Conservation (phyloP, 2,329 filamentous ascomycete genomes). For the Orbilia brochopaga region DNA sequence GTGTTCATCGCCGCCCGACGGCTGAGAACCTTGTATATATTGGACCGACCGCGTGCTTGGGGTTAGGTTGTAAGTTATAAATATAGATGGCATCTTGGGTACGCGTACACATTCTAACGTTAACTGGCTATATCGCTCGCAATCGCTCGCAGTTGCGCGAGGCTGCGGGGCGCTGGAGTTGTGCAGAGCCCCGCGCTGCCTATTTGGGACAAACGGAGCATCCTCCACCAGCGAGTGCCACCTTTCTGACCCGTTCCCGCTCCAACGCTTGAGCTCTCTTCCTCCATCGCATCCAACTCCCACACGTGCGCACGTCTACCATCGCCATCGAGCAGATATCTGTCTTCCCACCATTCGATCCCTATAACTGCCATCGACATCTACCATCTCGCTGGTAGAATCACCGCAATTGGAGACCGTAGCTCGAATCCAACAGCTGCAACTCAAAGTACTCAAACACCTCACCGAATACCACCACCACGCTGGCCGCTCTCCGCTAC, state of each 20-base stretch:
- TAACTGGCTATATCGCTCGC: no score
- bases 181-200: neutral
- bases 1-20: neutral
- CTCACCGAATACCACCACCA: neutral
- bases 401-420: neutral
- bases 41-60: neutral
- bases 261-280: neutral
- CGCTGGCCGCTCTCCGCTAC: neutral
- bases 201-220: neutral
- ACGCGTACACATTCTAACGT: no score
- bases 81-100: no score
- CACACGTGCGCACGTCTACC: neutral
- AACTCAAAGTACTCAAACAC: conserved; percentile 4
- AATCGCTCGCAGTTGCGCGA: neutral
- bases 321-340: neutral
- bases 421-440: conserved; percentile 35
- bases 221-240: no score
- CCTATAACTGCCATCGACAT: neutral
- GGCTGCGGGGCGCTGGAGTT: neutral
- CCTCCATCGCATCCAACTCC: neutral
- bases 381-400: no score
- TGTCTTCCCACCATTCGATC: neutral
- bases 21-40: neutral
- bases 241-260: no score
- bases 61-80: neutral